Evolutionary conservation across 2,329 filamentous ascomycete species (phyloP).

Genomic region (Parastagonospora avenae): DNA sequence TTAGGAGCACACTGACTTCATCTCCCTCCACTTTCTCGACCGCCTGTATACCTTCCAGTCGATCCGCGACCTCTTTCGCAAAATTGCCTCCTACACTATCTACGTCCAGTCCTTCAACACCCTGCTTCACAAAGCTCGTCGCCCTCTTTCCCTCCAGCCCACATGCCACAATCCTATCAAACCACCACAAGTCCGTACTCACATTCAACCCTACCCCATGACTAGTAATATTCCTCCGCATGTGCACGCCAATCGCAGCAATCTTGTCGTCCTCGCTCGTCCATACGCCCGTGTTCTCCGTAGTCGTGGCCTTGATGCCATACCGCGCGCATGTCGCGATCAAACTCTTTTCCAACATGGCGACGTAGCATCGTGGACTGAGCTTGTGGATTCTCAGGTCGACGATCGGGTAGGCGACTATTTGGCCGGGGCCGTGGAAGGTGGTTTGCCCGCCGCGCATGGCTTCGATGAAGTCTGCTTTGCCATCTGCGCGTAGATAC

Average conservation of each 20-base stretch:
- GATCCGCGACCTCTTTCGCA: constrained; percentile 47
- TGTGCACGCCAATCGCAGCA: constrained; percentile 88
- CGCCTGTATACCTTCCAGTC: constrained; percentile 25
- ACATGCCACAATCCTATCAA: constrained; percentile 83
- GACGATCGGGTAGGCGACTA: constrained; percentile 91
- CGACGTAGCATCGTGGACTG: constrained; percentile 76
- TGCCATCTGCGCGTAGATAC: constrained; percentile 46
- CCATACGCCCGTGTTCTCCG: constrained; percentile 87
- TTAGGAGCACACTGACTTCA: constrained; percentile 15
- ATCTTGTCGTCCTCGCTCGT: constrained; percentile 66
- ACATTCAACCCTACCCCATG: constrained; percentile 85
- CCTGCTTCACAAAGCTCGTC: constrained; percentile 71
- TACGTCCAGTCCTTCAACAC: constrained; percentile 42
- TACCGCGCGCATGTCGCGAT: constrained; percentile 67
- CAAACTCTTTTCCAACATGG: constrained; percentile 76
- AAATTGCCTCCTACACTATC: constrained; percentile 49
- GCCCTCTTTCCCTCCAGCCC: constrained; percentile 79
- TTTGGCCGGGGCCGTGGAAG: constrained; percentile 92
- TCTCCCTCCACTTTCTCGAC: constrained; percentile 22
- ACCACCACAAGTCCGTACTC: constrained; percentile 67
- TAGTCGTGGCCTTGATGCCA: constrained; percentile 66
- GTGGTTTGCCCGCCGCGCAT: constrained; percentile 90
- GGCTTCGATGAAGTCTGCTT: constrained; percentile 70
- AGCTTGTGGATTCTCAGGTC: constrained; percentile 74
- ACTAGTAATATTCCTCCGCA: constrained; percentile 79